phyloP scores from a whole-genome alignment of 768 basidiomycete genomes.

The Suillus variegatus region DNA sequence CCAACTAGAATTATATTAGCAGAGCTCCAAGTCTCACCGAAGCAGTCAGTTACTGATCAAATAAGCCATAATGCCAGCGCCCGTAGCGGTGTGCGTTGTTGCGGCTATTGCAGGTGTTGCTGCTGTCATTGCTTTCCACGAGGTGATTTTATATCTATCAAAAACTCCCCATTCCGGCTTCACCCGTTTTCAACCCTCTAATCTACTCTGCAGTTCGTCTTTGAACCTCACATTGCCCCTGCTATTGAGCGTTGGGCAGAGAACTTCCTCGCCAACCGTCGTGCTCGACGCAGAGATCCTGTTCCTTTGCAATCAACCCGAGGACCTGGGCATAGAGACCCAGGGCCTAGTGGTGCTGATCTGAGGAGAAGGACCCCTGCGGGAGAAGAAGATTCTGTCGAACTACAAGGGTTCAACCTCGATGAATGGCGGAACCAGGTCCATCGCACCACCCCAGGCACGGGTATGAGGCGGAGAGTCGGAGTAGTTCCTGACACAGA shows the following conservation, averaged over 20 bases:
- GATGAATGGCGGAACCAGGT: conserved; percentile 53
- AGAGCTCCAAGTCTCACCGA: neutral
- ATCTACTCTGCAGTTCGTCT: conserved; percentile 51
- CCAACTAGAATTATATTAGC: neutral
- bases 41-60: neutral
- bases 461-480: neutral
- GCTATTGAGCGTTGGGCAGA: conserved; percentile 49
- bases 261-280: conserved; percentile 32
- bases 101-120: conserved; percentile 53
- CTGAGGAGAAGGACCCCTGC: conserved; percentile 21
- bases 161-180: neutral
- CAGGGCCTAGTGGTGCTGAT: conserved; percentile 13
- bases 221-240: conserved; percentile 70
- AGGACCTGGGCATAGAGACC: conserved; percentile 12
- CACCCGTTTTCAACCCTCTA: neutral
- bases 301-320: conserved; percentile 21
- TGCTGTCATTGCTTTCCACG: conserved; percentile 55
- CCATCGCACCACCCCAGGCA: conserved; percentile 21
- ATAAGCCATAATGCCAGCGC: conserved; percentile 26
- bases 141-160: conserved; percentile 40
- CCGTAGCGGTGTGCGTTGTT: conserved; percentile 48
- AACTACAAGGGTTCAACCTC: conserved; percentile 58
- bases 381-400: conserved; percentile 33
- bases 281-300: conserved; percentile 25
- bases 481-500: conserved; percentile 16